These are phyloP conservation scores for Ormosia semicastrata DNA, from an alignment of 306 rosid genomes.

Conservation along the genomic window DNA sequence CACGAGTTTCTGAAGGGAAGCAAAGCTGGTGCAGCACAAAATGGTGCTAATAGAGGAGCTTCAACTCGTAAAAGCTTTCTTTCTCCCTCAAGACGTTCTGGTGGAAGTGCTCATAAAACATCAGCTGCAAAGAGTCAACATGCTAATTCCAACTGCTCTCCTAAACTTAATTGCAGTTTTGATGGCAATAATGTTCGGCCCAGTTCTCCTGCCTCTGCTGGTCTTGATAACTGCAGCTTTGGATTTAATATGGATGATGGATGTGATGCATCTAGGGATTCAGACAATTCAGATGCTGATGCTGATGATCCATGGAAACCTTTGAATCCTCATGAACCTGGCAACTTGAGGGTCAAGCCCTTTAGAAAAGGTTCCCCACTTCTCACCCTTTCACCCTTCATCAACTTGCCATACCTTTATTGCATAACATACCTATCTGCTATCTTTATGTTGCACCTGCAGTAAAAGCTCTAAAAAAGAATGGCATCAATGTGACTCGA, in stretches of 20 bases:
- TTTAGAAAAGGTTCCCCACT: constrained; percentile 71
- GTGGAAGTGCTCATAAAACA: constrained; percentile 59
- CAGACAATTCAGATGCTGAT: constrained; percentile 59
- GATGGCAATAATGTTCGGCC: constrained; percentile 41
- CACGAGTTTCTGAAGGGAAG: constrained; percentile 57
- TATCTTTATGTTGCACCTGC: constrained; percentile 29
- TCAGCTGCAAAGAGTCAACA: constrained; percentile 51
- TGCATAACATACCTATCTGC: neutral
- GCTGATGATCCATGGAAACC: constrained; percentile 86
- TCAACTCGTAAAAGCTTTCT: constrained; percentile 52
- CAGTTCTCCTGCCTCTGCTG: constrained; percentile 46
- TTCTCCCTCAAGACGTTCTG: constrained; percentile 61
- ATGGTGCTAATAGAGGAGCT: constrained; percentile 50
- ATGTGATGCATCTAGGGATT: constrained; percentile 48
- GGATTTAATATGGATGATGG: constrained; percentile 58
- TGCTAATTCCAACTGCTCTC: constrained; percentile 47
- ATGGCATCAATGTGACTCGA: constrained; percentile 24
- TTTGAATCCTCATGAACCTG: constrained; percentile 91
- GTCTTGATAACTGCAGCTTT: constrained; percentile 36
- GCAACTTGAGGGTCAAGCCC: constrained; percentile 79
- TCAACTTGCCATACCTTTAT: neutral
- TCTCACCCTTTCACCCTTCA: neutral
- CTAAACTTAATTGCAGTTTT: constrained; percentile 33
- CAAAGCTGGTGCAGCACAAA: constrained; percentile 43
- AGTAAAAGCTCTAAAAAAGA: constrained; percentile 57